Conservation (phyloP, 2,329 filamentous ascomycete species). For the Dichotomopilus funicola region DNA sequence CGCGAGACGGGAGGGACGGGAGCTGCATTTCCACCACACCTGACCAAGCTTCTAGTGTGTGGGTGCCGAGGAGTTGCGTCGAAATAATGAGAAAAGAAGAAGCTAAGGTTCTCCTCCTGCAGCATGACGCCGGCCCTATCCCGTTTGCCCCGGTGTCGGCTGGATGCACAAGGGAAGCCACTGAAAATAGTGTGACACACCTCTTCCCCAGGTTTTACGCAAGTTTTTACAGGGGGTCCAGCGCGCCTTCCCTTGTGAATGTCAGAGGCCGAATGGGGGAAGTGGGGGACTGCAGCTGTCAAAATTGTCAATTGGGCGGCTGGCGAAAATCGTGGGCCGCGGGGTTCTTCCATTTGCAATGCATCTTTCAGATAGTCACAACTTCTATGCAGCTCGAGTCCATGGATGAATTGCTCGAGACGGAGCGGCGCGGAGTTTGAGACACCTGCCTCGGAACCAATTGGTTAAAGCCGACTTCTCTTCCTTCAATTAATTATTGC, state of each 20-base stretch:
- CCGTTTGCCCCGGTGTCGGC: conserved; percentile 13
- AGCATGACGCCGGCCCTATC: background rate
- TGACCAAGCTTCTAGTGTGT: background rate
- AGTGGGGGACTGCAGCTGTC: conserved; percentile 7
- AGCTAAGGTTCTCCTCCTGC: background rate
- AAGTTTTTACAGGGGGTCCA: conserved; percentile 15
- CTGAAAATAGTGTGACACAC: conserved; percentile 19
- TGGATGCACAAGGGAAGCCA: background rate
- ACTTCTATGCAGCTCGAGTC: too few relatives aligned
- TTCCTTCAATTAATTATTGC: too few relatives aligned
- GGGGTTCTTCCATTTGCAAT: too few relatives aligned
- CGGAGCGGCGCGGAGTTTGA: too few relatives aligned
- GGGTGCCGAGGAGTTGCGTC: background rate
- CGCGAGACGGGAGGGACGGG: background rate
- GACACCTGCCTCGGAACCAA: too few relatives aligned
- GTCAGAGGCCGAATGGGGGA: conserved; percentile 9
- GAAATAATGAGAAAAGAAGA: conserved; percentile 1
- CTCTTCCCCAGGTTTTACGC: conserved; percentile 19
- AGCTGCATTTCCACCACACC: background rate
- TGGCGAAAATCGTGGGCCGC: too few relatives aligned
- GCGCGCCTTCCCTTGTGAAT: conserved; percentile 14
- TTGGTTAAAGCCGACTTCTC: too few relatives aligned
- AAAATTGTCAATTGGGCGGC: too few relatives aligned
- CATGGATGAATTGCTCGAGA: too few relatives aligned
- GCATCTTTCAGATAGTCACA: too few relatives aligned